phyloP scores from a whole-genome alignment of 805 yeast species.

The Teunomyces stri region DNA sequence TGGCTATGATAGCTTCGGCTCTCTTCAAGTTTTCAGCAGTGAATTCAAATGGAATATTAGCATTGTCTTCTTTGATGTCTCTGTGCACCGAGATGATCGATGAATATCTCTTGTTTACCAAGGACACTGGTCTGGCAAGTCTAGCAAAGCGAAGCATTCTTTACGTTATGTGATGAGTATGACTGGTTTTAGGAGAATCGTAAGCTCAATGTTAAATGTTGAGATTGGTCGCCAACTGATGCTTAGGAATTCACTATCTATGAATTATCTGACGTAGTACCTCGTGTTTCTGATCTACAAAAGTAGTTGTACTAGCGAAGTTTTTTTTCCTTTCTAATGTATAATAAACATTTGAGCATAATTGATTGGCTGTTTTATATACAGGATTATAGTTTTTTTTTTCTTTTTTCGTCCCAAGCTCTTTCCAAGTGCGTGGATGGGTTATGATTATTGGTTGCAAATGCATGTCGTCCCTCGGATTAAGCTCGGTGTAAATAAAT shows the following conservation, averaged over 20 bases:
- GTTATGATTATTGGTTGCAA: not conserved
- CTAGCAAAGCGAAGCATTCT: constrained; percentile 21
- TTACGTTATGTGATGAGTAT: not conserved
- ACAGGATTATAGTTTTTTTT: not conserved
- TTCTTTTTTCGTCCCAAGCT: not conserved
- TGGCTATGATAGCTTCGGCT: constrained; percentile 71
- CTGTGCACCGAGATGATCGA: constrained; percentile 64
- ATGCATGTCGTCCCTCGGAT: not conserved
- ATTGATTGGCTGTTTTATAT: constrained; percentile 10
- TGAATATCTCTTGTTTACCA: constrained; percentile 28
- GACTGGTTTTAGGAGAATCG: not conserved
- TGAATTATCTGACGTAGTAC: not conserved
- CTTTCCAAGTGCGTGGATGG: not conserved
- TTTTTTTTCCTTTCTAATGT: constrained; percentile 4
- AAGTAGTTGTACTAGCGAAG: constrained; percentile 5
- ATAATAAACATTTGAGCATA: constrained; percentile 8
- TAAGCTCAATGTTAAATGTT: not conserved
- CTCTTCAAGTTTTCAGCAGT: constrained; percentile 58
- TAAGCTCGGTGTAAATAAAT: no score
- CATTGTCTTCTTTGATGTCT: constrained; percentile 66
- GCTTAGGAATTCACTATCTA: constrained; percentile 1
- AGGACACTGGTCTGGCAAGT: constrained; percentile 13
- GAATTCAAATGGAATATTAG: constrained; percentile 69
- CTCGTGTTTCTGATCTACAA: constrained; percentile 2
- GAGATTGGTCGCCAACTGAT: not conserved